These are phyloP conservation scores for Castanea crenata DNA, from an alignment of 306 rosid species.

Conservation along the genomic window DNA sequence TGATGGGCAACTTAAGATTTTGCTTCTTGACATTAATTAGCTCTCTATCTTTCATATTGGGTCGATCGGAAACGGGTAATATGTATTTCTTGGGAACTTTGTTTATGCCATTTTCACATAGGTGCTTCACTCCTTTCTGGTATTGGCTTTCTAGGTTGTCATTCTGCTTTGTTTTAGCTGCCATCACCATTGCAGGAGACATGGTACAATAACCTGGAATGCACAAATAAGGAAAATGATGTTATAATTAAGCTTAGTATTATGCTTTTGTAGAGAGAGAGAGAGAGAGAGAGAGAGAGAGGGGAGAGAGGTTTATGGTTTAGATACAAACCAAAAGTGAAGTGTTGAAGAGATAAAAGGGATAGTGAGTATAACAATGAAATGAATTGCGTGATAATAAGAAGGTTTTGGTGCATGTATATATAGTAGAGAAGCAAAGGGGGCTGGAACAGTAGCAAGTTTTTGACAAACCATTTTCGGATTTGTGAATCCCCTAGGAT, in stretches of 20 bases:
- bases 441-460: constrained; percentile 40
- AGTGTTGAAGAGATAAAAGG: constrained; percentile 8
- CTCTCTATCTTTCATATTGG: constrained; percentile 10
- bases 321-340: background rate
- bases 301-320: background rate
- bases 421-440: constrained; percentile 4
- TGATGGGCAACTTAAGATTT: constrained; percentile 58
- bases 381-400: constrained; percentile 5
- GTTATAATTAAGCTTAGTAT: background rate
- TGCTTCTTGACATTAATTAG: constrained; percentile 1
- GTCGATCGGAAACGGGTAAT: constrained; percentile 62
- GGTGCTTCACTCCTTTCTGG: constrained; percentile 73
- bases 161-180: background rate
- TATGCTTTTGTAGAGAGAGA: background rate
- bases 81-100: constrained; percentile 62
- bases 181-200: constrained; percentile 53
- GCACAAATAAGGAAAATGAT: background rate
- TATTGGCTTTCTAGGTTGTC: constrained; percentile 23
- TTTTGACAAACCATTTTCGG: constrained; percentile 38
- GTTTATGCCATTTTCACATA: constrained; percentile 53
- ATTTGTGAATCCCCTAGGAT: constrained; percentile 29
- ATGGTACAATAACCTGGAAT: constrained; percentile 14
- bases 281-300: constrained; percentile 4
- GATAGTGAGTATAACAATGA: background rate
- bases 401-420: constrained; percentile 9